Conservation (phyloP, 2,329 filamentous ascomycete genomes). For the Cordyceps cicadae region DNA sequence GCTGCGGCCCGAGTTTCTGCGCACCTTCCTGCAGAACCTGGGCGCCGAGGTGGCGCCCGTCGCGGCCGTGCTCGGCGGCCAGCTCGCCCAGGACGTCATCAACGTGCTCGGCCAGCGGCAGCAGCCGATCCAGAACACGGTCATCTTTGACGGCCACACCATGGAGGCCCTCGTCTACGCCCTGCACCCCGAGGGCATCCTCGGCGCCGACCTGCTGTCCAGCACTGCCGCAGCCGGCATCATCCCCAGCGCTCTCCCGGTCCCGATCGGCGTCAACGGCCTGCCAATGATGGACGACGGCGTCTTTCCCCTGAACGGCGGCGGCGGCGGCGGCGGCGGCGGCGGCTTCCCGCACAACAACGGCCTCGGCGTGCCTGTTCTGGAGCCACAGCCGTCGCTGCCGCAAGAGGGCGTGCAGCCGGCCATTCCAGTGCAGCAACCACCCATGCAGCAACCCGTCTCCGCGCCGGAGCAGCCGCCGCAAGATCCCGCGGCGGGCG, state of each 20-base stretch:
- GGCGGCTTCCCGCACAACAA: not conserved
- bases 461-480: not conserved
- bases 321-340: not conserved
- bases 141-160: conserved; percentile 80
- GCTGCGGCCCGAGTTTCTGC: conserved; percentile 62
- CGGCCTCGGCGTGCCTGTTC: not conserved
- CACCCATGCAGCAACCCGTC: not conserved
- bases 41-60: conserved; percentile 79
- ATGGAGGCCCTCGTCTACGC: conserved; percentile 74
- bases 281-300: not conserved
- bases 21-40: conserved; percentile 79
- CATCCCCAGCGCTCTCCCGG: not conserved
- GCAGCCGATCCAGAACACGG: conserved; percentile 91
- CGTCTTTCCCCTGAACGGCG: not conserved
- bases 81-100: conserved; percentile 92
- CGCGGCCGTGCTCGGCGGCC: conserved; percentile 79
- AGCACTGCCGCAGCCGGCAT: not conserved
- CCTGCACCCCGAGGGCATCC: conserved; percentile 59
- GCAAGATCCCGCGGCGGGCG: not conserved
- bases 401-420: not conserved
- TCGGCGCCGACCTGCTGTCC: conserved; percentile 42
- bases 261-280: conserved; percentile 5
- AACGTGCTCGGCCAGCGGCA: conserved; percentile 87
- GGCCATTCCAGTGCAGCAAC: not conserved
- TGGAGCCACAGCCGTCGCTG: not conserved